Conservation (phyloP, 1,284 basidiomycete species). For the Pyrrhoderma noxium region DNA sequence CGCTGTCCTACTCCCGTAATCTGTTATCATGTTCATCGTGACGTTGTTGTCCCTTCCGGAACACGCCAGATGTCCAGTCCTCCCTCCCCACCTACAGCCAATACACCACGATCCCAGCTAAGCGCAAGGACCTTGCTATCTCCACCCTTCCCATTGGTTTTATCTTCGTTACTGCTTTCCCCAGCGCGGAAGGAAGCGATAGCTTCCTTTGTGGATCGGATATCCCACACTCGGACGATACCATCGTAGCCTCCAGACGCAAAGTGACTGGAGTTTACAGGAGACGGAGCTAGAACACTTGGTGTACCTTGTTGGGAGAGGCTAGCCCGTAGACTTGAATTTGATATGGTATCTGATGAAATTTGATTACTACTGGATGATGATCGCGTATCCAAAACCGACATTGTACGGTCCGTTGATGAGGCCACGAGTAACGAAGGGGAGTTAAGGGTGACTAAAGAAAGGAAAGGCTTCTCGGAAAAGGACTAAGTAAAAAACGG, state of each 20-base stretch:
- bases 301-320: constrained; percentile 71
- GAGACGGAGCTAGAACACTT: constrained; percentile 56
- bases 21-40: not conserved
- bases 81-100: constrained; percentile 78
- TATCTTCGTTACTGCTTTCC: constrained; percentile 33
- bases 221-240: constrained; percentile 79
- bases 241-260: constrained; percentile 82
- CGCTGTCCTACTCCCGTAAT: too few relatives aligned
- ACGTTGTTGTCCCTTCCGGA: constrained; percentile 19
- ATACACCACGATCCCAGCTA: constrained; percentile 69
- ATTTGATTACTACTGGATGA: constrained; percentile 13
- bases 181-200: constrained; percentile 62
- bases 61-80: constrained; percentile 77
- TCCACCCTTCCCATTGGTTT: constrained; percentile 20
- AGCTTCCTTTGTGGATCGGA: constrained; percentile 58
- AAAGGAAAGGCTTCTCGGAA: constrained; percentile 65
- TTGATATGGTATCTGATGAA: constrained; percentile 30
- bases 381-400: constrained; percentile 55
- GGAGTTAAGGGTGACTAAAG: constrained; percentile 29
- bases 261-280: constrained; percentile 54
- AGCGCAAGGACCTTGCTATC: constrained; percentile 60
- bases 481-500: constrained; percentile 39
- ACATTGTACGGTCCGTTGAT: constrained; percentile 64
- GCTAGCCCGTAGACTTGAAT: constrained; percentile 37
- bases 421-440: constrained; percentile 38